phyloP scores from a whole-genome alignment of 1,139 yeast genomes.

The Pichia sp. region DNA sequence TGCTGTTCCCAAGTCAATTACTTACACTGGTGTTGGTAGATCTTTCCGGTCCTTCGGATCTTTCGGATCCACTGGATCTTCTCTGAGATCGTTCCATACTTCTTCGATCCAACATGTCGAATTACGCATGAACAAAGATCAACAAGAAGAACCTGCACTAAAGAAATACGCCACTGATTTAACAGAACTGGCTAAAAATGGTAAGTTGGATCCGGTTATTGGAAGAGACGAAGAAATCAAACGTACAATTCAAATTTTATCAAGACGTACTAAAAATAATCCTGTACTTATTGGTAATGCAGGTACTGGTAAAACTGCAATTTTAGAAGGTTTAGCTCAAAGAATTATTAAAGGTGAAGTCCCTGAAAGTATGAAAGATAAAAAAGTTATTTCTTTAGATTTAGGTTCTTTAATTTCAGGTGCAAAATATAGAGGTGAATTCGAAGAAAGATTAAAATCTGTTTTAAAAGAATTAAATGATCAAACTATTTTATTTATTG shows the following conservation, averaged over 20 bases:
- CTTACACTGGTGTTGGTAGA: too few relatives aligned
- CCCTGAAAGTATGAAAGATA: slow-evolving; percentile 87
- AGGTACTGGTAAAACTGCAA: slow-evolving; percentile 96
- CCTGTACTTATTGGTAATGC: slow-evolving; percentile 94
- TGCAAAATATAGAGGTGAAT: slow-evolving; percentile 92
- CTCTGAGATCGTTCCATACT: slow-evolving; percentile 11
- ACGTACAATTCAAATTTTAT: slow-evolving; percentile 83
- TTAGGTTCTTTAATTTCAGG: slow-evolving; percentile 88
- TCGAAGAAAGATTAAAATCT: slow-evolving; percentile 80
- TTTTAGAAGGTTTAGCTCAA: slow-evolving; percentile 95
- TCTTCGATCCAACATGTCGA: slow-evolving; percentile 11
- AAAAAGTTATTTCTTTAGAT: slow-evolving; percentile 77
- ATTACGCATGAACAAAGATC: slow-evolving; percentile 39
- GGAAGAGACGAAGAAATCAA: slow-evolving; percentile 95
- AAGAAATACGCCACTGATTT: slow-evolving; percentile 84
- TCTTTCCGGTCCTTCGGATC: too few relatives aligned
- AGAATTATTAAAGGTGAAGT: slow-evolving; percentile 86
- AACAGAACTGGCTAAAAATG: slow-evolving; percentile 80
- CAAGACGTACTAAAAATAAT: slow-evolving; percentile 88
- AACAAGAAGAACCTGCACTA: slow-evolving; percentile 66
- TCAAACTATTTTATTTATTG: slow-evolving; percentile 75
- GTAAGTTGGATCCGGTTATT: slow-evolving; percentile 92
- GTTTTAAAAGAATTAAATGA: slow-evolving; percentile 86
- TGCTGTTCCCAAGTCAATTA: too few relatives aligned
- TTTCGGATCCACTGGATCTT: too few relatives aligned